Percentiles rank a stretch among this genome's conserved stretches.
phyloP scores from a whole-genome alignment of 371 early-diverging fungal species.

The Actinomucor elegans region DNA sequence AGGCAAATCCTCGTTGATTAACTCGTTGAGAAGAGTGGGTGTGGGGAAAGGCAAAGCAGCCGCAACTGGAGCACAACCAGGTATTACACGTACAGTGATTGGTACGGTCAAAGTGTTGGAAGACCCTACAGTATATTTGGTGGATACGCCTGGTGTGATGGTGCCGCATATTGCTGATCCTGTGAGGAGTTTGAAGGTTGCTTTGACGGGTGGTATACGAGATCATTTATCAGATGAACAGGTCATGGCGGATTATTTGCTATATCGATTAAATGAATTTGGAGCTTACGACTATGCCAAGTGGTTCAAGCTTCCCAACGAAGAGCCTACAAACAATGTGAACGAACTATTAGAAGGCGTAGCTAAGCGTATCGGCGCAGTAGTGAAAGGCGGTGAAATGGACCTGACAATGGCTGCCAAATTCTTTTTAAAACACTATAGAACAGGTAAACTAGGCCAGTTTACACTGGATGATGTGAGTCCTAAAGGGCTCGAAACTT shows the following conservation, averaged over 20 bases:
- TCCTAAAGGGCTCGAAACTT: constrained; percentile 47
- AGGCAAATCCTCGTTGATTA: constrained; percentile 92
- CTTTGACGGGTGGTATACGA: constrained; percentile 85
- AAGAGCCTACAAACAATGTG: constrained; percentile 71
- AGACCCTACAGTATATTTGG: constrained; percentile 83
- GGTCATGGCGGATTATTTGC: constrained; percentile 86
- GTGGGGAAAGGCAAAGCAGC: constrained; percentile 80
- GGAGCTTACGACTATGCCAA: constrained; percentile 35
- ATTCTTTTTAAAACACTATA: constrained; percentile 73
- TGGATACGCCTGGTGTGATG: constrained; percentile 94
- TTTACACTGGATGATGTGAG: constrained; percentile 74
- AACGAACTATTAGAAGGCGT: constrained; percentile 58
- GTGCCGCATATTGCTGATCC: constrained; percentile 82
- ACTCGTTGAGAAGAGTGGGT: constrained; percentile 77
- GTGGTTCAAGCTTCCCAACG: constrained; percentile 30
- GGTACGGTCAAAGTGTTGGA: constrained; percentile 84
- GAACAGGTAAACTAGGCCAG: constrained; percentile 70
- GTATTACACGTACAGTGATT: constrained; percentile 84
- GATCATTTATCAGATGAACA: constrained; percentile 82
- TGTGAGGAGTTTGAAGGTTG: constrained; percentile 73
- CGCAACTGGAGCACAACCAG: constrained; percentile 84
- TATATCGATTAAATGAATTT: constrained; percentile 76
- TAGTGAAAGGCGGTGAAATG: constrained; percentile 71
- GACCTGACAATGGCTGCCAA: constrained; percentile 67
- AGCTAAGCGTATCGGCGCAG: constrained; percentile 74